Evolutionary conservation across 257 asterid species (phyloP).

Genomic region (Lithospermum erythrorhizon): DNA sequence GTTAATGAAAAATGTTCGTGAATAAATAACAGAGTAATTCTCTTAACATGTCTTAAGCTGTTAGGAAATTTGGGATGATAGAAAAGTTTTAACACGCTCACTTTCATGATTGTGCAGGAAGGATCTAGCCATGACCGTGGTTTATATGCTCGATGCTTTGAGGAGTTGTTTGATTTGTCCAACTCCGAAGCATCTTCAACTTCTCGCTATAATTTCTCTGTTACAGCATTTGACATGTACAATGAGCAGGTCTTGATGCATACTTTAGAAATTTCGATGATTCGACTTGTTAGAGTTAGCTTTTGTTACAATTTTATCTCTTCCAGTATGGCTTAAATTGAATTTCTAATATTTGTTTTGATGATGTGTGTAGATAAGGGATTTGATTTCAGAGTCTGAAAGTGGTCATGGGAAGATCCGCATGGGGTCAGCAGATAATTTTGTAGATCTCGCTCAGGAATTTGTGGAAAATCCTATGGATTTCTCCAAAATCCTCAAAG

Average conservation of each 20-base stretch:
- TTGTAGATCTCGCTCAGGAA: slow-evolving; percentile 69
- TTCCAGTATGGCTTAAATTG: neutral
- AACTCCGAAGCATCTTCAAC: slow-evolving; percentile 88
- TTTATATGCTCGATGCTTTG: slow-evolving; percentile 84
- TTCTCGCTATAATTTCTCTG: slow-evolving; percentile 66
- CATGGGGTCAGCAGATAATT: slow-evolving; percentile 49
- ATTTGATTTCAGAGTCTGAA: slow-evolving; percentile 70
- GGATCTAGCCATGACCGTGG: slow-evolving; percentile 99
- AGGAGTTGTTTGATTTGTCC: slow-evolving; percentile 95
- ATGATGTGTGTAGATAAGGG: slow-evolving; percentile 54
- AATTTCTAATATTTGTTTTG: neutral
- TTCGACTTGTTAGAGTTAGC: slow-evolving; percentile 5
- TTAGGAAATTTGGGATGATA: neutral
- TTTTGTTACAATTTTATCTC: slow-evolving; percentile 4
- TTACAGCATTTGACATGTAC: slow-evolving; percentile 76
- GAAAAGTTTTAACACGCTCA: neutral
- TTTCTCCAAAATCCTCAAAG: slow-evolving; percentile 70
- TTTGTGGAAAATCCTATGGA: slow-evolving; percentile 82
- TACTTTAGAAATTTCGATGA: slow-evolving; percentile 3
- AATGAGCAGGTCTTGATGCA: slow-evolving; percentile 70
- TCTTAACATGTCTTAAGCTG: neutral
- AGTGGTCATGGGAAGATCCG: slow-evolving; percentile 43
- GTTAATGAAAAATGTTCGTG: neutral
- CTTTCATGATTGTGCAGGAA: slow-evolving; percentile 53
- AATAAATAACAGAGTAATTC: neutral